Conservation (phyloP, 148 eudicot species). For the Rhododendron kiyosumense region DNA sequence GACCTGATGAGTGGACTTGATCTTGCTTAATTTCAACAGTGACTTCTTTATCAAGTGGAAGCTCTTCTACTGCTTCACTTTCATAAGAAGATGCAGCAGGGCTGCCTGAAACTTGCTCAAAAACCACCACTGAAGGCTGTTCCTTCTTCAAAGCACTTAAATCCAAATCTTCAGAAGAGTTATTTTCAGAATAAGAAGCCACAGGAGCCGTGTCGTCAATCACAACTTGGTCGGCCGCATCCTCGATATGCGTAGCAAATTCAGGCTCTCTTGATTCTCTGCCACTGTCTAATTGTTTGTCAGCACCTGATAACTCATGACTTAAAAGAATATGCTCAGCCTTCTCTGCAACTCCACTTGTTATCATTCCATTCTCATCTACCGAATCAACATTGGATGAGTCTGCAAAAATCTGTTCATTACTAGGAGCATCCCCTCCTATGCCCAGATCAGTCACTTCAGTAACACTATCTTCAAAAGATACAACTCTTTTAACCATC, state of each 20-base stretch:
- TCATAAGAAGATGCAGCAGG: conserved; percentile 17
- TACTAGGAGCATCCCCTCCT: conserved; percentile 3
- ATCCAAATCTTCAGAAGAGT: conserved; percentile 15
- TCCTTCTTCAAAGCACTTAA: conserved; percentile 12
- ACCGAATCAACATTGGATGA: background rate
- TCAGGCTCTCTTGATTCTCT: conserved; percentile 7
- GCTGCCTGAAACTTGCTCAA: conserved; percentile 11
- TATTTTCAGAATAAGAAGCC: conserved; percentile 4
- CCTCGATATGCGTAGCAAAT: conserved; percentile 12
- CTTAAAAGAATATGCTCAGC: conserved; percentile 13
- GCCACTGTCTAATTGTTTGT: background rate
- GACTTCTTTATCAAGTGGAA: conserved; percentile 11
- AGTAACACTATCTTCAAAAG: conserved; percentile 22
- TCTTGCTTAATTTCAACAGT: conserved; percentile 14
- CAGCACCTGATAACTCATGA: conserved; percentile 11
- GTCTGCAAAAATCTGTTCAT: conserved; percentile 14
- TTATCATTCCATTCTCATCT: background rate
- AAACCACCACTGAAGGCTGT: conserved; percentile 7
- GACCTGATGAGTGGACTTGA: conserved; percentile 18
- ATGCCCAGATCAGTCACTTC: conserved; percentile 15
- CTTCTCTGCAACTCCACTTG: conserved; percentile 11
- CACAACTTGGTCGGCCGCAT: conserved; percentile 6
- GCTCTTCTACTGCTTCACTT: conserved; percentile 18
- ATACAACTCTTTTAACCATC: conserved; percentile 16
- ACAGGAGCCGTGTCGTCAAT: conserved; percentile 2